Base-by-base conservation (phyloP, 192 early-diverging fungal species). In the Linnemannia hyalina region DNA sequence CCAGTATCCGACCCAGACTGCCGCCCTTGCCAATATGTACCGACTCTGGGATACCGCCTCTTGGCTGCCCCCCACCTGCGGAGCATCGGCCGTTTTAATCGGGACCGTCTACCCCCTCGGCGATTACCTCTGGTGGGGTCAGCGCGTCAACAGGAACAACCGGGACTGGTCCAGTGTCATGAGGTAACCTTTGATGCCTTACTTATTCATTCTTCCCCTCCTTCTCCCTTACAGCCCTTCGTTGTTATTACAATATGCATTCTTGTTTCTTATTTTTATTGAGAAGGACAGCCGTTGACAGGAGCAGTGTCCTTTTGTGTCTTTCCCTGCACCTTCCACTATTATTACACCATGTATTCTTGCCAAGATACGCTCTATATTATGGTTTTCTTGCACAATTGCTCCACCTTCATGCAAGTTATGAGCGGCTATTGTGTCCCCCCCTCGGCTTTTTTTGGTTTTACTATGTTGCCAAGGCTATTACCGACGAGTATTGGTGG, bases 31-130 rank as follows among this genome's bases (percentile, higher is more conserved):
- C 46, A 75, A 89, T 54, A 82, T 85, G 46, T 41, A 71, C 5
- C 87, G 89, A 46, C 79, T 92, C 60, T 93, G 91, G 80, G 83
- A 85, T 40, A 92, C 91, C 0, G 91, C 93, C 13, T 88, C 89
- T 6, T 95, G 94, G 94, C 78, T 95, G 13, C 92, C 93, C 10
- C 85, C 93, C 6, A 91, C 80, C 3, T 95, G 94, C 63, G 94
- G 94, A 20, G 74, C 89, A 26, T 77, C 92, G 8, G 94, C 91
- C 11, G 80, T 81, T 22, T 73, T 94, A 44, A 85, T 94, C 18
- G 93, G 93, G 90, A 92, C 89, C 78, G 80, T 83, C 79, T 95
- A 74, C 88, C 90, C 80, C 77, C 93, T 81, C 73, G 92, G 73
- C 77, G 91, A 89, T 78, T 77, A 85, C 29, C 57, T 85, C 76